phyloP scores from a whole-genome alignment of 2,329 filamentous ascomycete genomes.

The Trichoderma brevicompactum region DNA sequence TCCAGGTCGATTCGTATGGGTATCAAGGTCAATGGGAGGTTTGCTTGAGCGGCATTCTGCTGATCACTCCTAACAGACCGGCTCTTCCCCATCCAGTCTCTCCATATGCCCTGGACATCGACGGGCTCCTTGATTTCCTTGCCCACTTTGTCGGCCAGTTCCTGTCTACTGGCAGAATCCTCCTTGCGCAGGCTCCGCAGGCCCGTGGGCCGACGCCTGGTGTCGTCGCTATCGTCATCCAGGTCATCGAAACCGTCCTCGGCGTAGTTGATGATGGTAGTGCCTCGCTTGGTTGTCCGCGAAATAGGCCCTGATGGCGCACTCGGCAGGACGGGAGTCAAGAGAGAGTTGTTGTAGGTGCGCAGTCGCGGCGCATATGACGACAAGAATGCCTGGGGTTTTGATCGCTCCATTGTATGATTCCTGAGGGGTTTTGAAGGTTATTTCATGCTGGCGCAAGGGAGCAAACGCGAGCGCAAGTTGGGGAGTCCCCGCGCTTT shows the following conservation, averaged over 20 bases:
- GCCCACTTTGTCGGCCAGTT: constrained; percentile 75
- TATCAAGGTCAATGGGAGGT: constrained; percentile 85
- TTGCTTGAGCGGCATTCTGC: constrained; percentile 67
- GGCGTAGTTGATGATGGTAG: constrained; percentile 95
- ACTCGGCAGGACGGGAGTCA: constrained; percentile 80
- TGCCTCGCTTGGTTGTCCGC: constrained; percentile 95
- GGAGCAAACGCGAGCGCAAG: constrained; percentile 28
- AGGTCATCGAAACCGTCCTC: constrained; percentile 91
- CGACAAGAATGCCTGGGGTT: constrained; percentile 85
- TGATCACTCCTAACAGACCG: constrained; percentile 59
- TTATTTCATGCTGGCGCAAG: constrained; percentile 39
- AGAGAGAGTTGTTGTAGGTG: constrained; percentile 87
- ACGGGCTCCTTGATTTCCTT: constrained; percentile 82
- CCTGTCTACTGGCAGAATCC: constrained; percentile 65
- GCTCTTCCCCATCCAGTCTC: constrained; percentile 91
- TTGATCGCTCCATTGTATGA: constrained; percentile 54
- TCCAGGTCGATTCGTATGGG: constrained; percentile 97
- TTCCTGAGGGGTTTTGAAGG: constrained; percentile 31
- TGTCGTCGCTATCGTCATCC: constrained; percentile 73
- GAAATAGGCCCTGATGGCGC: constrained; percentile 67
- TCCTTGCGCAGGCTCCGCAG: constrained; percentile 81
- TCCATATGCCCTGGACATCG: constrained; percentile 85
- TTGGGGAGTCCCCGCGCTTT: constrained; percentile 22
- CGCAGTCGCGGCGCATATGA: constrained; percentile 90
- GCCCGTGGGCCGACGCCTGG: constrained; percentile 78